Evolutionary conservation across 2,329 filamentous ascomycete genomes (phyloP).

Genomic region (Hypoxylon sp.): DNA sequence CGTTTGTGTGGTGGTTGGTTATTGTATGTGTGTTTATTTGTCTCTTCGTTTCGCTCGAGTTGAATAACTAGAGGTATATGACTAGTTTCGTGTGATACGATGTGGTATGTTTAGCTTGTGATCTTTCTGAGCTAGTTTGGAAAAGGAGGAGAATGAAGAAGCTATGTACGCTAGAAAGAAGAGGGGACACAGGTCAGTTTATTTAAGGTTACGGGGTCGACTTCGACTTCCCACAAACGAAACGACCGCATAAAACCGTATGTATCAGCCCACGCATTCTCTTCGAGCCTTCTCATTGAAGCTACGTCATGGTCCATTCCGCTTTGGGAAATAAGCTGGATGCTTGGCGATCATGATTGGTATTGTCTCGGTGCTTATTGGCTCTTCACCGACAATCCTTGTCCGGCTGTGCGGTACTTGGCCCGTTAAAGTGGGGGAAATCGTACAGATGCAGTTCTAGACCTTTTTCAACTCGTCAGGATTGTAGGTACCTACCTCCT

Average conservation of each 20-base stretch:
- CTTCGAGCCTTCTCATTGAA: not conserved
- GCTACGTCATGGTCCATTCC: constrained; percentile 32
- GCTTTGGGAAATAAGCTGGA: constrained; percentile 26
- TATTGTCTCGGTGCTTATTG: constrained; percentile 26
- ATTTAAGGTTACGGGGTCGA: constrained; percentile 31
- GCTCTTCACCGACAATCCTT: constrained; percentile 2
- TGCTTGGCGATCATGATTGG: constrained; percentile 27
- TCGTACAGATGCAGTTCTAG: not conserved
- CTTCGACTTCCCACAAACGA: no score
- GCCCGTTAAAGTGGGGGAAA: constrained; percentile 11
- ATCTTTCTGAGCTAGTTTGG: not conserved
- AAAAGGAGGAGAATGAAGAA: constrained; percentile 5
- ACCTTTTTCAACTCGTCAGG: no score
- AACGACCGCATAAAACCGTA: constrained; percentile 1
- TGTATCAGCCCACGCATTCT: no score
- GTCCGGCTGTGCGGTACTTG: constrained; percentile 4
- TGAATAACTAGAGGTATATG: not conserved
- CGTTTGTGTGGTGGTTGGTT: no score
- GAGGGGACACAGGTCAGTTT: constrained; percentile 13
- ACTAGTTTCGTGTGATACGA: constrained; percentile 1
- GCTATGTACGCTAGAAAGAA: constrained; percentile 6
- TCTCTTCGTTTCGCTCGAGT: not conserved
- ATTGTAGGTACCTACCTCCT: no score
- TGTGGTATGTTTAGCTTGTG: no score
- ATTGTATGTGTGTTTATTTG: no score